These are phyloP conservation scores for Rossbeevera mucosa DNA, from an alignment of 768 basidiomycete species.

Conservation along the genomic window DNA sequence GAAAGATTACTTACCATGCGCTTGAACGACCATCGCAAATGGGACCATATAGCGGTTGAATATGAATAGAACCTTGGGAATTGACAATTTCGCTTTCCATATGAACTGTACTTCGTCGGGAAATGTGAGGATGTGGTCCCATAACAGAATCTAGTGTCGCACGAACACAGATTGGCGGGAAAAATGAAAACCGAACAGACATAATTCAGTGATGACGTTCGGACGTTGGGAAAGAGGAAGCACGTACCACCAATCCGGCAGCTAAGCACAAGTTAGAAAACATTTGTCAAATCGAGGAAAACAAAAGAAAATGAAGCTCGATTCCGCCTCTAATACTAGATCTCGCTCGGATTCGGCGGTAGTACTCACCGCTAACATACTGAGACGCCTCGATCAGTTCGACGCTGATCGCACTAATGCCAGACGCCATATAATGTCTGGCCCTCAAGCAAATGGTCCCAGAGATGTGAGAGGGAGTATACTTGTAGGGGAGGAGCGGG, in stretches of 20 bases:
- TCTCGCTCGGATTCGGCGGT: neutral
- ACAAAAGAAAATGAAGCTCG: neutral
- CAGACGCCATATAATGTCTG: slow-evolving; percentile 6
- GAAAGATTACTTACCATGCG: slow-evolving; percentile 24
- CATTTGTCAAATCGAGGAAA: neutral
- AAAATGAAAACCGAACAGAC: neutral
- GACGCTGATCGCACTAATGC: neutral
- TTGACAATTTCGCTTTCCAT: slow-evolving; percentile 27
- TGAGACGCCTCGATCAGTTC: slow-evolving; percentile 14
- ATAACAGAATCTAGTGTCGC: slow-evolving; percentile 26
- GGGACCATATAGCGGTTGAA: slow-evolving; percentile 34
- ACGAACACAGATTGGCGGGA: neutral
- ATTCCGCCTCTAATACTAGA: neutral
- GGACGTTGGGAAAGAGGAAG: neutral
- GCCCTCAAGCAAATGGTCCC: neutral
- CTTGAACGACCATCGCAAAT: slow-evolving; percentile 25
- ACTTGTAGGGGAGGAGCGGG: neutral
- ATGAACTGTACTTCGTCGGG: slow-evolving; percentile 31
- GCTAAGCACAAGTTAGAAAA: slow-evolving; percentile 8
- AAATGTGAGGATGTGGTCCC: slow-evolving; percentile 34
- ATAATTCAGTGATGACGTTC: neutral
- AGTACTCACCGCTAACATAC: slow-evolving; percentile 25
- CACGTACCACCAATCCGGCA: slow-evolving; percentile 24
- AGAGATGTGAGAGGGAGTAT: neutral
- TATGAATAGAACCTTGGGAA: slow-evolving; percentile 32